Evolutionary conservation across 75 land plant species (phyloP).

Genomic region (Isoetes taiwanensis): DNA sequence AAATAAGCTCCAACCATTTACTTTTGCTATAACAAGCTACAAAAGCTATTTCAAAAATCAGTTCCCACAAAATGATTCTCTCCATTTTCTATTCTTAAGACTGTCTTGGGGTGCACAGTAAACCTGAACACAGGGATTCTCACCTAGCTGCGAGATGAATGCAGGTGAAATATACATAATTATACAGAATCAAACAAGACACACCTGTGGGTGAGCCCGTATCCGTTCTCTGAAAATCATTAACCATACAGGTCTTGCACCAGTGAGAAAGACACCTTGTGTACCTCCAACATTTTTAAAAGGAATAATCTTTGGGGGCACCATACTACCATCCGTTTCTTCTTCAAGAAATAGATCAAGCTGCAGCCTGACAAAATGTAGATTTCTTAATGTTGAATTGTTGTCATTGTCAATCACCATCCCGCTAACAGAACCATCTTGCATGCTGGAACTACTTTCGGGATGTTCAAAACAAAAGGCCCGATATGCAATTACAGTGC

Average conservation of each 20-base stretch:
- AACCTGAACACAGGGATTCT: no score
- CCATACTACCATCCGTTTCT: slow-evolving; percentile 32
- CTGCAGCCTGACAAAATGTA: slow-evolving; percentile 60
- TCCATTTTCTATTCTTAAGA: no score
- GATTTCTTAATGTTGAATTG: slow-evolving; percentile 58
- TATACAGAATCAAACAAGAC: not conserved
- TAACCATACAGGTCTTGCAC: slow-evolving; percentile 83
- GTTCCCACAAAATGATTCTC: no score
- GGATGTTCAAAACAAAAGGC: slow-evolving; percentile 67
- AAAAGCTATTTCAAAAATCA: no score
- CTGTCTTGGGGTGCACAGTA: no score
- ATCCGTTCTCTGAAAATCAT: slow-evolving; percentile 83
- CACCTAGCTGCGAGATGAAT: no score
- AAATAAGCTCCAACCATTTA: no score
- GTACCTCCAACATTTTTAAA: slow-evolving; percentile 80
- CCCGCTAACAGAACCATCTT: slow-evolving; percentile 14
- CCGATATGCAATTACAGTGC: slow-evolving; percentile 80
- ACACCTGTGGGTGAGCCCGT: slow-evolving; percentile 94
- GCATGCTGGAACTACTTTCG: slow-evolving; percentile 33
- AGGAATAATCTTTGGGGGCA: slow-evolving; percentile 18
- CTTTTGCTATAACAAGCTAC: no score
- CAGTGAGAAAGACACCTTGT: slow-evolving; percentile 77
- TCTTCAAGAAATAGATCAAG: slow-evolving; percentile 53
- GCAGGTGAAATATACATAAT: not conserved
- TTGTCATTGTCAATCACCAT: slow-evolving; percentile 16